Conservation (phyloP, 495 filamentous ascomycete species). For the Paragyromitra xinjiangensis region DNA sequence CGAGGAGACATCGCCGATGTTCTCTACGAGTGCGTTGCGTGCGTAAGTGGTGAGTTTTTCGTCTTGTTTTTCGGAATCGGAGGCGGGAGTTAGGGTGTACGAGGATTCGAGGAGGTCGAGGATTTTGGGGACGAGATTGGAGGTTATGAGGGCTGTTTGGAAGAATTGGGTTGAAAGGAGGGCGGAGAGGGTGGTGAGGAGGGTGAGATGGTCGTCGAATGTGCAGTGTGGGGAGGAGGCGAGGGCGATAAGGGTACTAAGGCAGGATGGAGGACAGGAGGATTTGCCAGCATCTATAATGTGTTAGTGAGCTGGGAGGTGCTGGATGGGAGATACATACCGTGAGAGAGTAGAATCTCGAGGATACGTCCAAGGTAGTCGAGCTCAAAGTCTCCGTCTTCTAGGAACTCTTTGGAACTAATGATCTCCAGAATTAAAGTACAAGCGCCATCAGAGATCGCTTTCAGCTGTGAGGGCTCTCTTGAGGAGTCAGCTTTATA, state of each 20-base stretch:
- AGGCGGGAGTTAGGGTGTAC: constrained; percentile 48
- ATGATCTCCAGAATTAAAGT: constrained; percentile 64
- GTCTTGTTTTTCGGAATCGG: constrained; percentile 53
- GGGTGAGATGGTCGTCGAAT: constrained; percentile 53
- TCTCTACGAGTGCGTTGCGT: constrained; percentile 60
- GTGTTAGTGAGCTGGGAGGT: neutral
- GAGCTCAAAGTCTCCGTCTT: constrained; percentile 53
- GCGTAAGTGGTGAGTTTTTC: constrained; percentile 57
- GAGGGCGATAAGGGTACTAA: constrained; percentile 36
- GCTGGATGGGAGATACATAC: neutral
- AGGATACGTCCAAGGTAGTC: constrained; percentile 52
- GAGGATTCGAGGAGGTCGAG: constrained; percentile 52
- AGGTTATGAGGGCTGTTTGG: constrained; percentile 49
- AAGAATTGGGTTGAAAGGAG: constrained; percentile 55
- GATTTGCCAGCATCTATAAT: constrained; percentile 50
- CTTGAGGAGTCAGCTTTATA: constrained; percentile 49
- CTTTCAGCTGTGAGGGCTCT: constrained; percentile 66
- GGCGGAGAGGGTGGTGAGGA: constrained; percentile 55
- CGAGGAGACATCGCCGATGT: constrained; percentile 55
- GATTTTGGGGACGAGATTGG: constrained; percentile 31
- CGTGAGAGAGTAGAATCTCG: constrained; percentile 52
- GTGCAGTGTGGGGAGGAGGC: constrained; percentile 22
- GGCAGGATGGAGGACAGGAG: constrained; percentile 30
- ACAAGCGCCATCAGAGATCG: constrained; percentile 61
- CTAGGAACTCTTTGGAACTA: constrained; percentile 62